These are phyloP conservation scores for Tubosaeta sp. DNA, from an alignment of 768 basidiomycete species.

Conservation along the genomic window DNA sequence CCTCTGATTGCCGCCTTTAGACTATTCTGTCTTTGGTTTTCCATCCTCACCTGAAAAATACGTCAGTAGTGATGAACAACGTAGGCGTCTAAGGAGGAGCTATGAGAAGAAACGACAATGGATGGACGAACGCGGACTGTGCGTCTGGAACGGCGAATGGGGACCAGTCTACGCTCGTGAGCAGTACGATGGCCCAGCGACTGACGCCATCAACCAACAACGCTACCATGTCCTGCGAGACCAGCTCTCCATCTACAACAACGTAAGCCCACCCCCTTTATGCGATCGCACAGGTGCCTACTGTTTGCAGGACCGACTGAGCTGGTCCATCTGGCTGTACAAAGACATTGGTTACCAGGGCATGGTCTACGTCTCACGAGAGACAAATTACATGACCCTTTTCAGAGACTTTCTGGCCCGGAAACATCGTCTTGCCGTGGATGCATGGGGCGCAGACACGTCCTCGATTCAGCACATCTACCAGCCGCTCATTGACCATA, in stretches of 20 bases:
- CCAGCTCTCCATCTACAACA: conserved; percentile 68
- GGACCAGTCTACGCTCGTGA: conserved; percentile 75
- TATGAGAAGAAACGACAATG: conserved; percentile 74
- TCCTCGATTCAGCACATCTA: conserved; percentile 52
- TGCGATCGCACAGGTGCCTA: not conserved
- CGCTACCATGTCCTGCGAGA: conserved; percentile 67
- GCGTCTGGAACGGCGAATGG: conserved; percentile 81
- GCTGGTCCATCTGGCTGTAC: conserved; percentile 88
- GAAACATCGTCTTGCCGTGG: conserved; percentile 73
- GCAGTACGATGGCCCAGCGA: conserved; percentile 54
- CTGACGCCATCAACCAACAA: conserved; percentile 60
- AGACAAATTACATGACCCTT: conserved; percentile 68
- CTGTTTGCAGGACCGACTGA: conserved; percentile 49
- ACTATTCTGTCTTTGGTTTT: conserved; percentile 56
- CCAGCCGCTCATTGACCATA: conserved; percentile 59
- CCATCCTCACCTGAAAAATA: conserved; percentile 56
- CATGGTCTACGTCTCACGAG: conserved; percentile 69
- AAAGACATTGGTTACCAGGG: conserved; percentile 87
- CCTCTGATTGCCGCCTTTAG: conserved; percentile 6
- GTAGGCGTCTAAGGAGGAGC: conserved; percentile 45
- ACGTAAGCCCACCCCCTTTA: conserved; percentile 31
- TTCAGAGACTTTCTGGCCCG: conserved; percentile 67
- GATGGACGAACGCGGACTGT: conserved; percentile 64
- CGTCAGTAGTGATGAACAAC: conserved; percentile 49
- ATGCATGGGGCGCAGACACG: conserved; percentile 76